Evolutionary conservation across 2,329 filamentous ascomycete species (phyloP).

Genomic region (Aspergillus sp.): DNA sequence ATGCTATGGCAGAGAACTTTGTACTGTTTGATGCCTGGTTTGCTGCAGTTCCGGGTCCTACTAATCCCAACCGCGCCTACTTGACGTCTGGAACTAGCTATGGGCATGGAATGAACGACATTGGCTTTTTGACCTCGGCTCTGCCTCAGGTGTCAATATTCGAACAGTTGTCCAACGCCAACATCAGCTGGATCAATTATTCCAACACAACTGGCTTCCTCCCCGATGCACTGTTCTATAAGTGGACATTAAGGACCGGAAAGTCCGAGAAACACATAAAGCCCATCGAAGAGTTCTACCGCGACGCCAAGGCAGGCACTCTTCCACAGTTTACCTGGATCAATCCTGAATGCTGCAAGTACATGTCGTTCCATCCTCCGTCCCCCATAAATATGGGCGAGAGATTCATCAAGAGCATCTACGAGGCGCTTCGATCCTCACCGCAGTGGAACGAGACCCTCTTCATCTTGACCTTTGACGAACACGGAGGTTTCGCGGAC

Average conservation of each 20-base stretch:
- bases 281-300: slow-evolving; percentile 46
- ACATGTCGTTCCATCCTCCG: slow-evolving; percentile 51
- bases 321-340: slow-evolving; percentile 51
- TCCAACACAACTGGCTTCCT: slow-evolving; percentile 47
- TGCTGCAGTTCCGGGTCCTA: slow-evolving; percentile 43
- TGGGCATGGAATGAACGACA: slow-evolving; percentile 43
- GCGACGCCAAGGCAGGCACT: slow-evolving; percentile 47
- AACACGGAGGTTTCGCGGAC: slow-evolving; percentile 52
- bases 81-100: slow-evolving; percentile 44
- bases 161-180: slow-evolving; percentile 43
- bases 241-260: slow-evolving; percentile 43
- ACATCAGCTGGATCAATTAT: slow-evolving; percentile 52
- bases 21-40: slow-evolving; percentile 51
- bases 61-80: slow-evolving; percentile 41
- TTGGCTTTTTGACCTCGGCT: slow-evolving; percentile 34
- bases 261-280: slow-evolving; percentile 38
- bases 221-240: slow-evolving; percentile 49
- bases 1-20: slow-evolving; percentile 45
- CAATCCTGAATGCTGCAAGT: slow-evolving; percentile 55
- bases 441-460: slow-evolving; percentile 52
- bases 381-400: slow-evolving; percentile 49
- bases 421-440: slow-evolving; percentile 46
- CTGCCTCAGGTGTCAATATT: slow-evolving; percentile 45
- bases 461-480: slow-evolving; percentile 52
- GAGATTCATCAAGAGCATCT: slow-evolving; percentile 49